Base-by-base conservation (phyloP, 2,329 filamentous ascomycete genomes). In the Xylariaceae sp. region DNA sequence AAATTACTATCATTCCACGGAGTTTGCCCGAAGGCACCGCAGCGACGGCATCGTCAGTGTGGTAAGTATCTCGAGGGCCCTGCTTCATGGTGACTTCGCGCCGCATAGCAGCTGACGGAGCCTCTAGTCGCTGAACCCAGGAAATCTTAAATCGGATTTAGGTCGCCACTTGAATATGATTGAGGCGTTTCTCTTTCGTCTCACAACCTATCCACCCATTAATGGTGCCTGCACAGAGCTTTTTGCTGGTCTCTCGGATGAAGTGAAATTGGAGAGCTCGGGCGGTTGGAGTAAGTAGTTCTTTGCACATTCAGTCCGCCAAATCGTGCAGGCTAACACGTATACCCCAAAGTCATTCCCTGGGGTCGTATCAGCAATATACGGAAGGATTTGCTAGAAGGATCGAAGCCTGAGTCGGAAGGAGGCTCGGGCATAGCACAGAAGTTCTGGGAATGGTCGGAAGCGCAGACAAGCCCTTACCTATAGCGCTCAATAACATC, bases 361-460 rank as follows among this genome's bases (percentile, higher is more conserved):
- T 78, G 71, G 68, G 73, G 73, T 47, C 56, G 63, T 22, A 52
- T 63, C 42, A 43, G 40, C 34, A 42, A 56, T 15, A 58, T 65
- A 15, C 53, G 62, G 11, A 45, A 49, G 28, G 66, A 67, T 44
- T 29, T 68, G 11, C 53, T 53, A 3, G 48, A 55, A 3, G 60
- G 51, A 11, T 56, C 56, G 2, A 64, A 58, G 43, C 43, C 53
- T 3, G 47, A 58, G 35, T 55, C 54, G 15, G 63, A 68, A 35
- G 65, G 65, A 15, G 65, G 67, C 1, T 64, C 57, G 3, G 66
- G 62, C 1, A 56, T 62, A 30, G 64, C 61, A 2, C 47, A 57
- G 33, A 56, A 60, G 37, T 70, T 73, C 41, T 73, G 67, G 68
- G 60, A 67, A 7, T 73, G 67, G 68, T 61, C 57, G 19, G 69